Evolutionary conservation across 352 stramenopile species (phyloP), one percentile per base, ranked within the genome.

Genomic region (Phytopythium sindhum): DNA sequence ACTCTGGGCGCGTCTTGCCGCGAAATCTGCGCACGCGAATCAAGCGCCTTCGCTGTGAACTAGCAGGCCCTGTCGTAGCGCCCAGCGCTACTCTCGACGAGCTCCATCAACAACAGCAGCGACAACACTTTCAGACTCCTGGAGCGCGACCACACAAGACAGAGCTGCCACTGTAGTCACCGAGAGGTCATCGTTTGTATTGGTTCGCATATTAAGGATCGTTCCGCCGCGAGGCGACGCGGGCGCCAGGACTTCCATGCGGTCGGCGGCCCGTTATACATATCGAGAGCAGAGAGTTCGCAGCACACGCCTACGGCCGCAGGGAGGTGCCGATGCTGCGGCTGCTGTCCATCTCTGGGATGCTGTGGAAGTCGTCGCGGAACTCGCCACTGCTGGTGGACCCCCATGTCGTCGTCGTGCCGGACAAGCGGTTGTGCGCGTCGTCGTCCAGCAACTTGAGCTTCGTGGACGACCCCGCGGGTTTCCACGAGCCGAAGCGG

Each of bases 401-500:
- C 4, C 35, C 33, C 54, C 54, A 60, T n/a, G 54, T 60, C 10
- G 54, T 24, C 35, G 33, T 35, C 54, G 54, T 60, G 33, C 54
- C 37, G 4, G 54, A 60, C 11, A 60, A 23, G 6, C 54, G 54
- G n/a, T 8, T 37, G 54, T 48, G 33, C 19, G 39, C 26, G 54
- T 60, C 54, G 33, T 60, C 54, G 54, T 60, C 54, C 21, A 60
- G 54, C 35, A 60, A 23, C 54, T 50, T 60, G 33, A 60, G 54
- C 39, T 47, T 47, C 35, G 29, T 31, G 35, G 33, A 14, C n/a
- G 54, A 35, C 0, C 33, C 54, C 9, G 21, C 15, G 10, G 54
- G 54, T 12, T 37, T 59, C 53, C 53, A 59, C 8, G 31, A 33
- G 4, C 31, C 31, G 23, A 48, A 59, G 31, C 37, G 11, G 35